A percentile compares a stretch with the other conserved stretches of the same genome.
phyloP scores from a whole-genome alignment of 2,329 filamentous ascomycete genomes.

The Alternaria atra region DNA sequence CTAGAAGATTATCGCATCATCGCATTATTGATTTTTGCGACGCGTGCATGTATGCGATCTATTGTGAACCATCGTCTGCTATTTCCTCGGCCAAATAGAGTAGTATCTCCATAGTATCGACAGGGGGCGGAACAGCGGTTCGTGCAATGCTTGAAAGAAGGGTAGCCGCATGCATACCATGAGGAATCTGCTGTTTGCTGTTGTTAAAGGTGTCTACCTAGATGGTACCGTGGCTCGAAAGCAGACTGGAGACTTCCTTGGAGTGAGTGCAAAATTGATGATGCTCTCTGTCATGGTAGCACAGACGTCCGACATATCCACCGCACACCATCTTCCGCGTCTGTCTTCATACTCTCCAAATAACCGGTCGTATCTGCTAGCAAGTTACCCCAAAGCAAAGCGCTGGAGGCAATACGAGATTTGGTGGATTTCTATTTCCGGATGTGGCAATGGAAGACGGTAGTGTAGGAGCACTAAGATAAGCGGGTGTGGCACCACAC shows the following conservation, averaged over 20 bases:
- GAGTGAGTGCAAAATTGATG: background rate
- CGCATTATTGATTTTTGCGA: conserved; percentile 4
- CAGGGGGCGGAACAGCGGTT: background rate
- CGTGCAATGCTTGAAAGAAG: background rate
- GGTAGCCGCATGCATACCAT: background rate
- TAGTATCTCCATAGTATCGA: conserved; percentile 12
- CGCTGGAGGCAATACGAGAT: conserved; percentile 5
- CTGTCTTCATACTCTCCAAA: background rate
- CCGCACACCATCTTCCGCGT: background rate
- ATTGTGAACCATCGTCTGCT: background rate
- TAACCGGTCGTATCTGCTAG: background rate
- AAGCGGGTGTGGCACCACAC: conserved; percentile 9
- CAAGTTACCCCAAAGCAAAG: background rate
- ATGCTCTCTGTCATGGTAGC: background rate
- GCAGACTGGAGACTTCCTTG: background rate
- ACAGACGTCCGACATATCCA: background rate
- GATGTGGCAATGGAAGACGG: conserved; percentile 3
- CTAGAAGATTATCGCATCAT: background rate
- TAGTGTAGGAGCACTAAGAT: conserved; percentile 2
- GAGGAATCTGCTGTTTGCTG: background rate
- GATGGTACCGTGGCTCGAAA: too few relatives aligned
- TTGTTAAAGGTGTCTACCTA: background rate
- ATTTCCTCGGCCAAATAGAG: conserved; percentile 11
- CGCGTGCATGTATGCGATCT: conserved; percentile 4
- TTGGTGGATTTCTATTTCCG: conserved; percentile 4